A percentile compares a stretch with the other conserved stretches of the same genome.
Conservation (phyloP, 805 yeast genomes). For the Grigorovia humatica region DNA sequence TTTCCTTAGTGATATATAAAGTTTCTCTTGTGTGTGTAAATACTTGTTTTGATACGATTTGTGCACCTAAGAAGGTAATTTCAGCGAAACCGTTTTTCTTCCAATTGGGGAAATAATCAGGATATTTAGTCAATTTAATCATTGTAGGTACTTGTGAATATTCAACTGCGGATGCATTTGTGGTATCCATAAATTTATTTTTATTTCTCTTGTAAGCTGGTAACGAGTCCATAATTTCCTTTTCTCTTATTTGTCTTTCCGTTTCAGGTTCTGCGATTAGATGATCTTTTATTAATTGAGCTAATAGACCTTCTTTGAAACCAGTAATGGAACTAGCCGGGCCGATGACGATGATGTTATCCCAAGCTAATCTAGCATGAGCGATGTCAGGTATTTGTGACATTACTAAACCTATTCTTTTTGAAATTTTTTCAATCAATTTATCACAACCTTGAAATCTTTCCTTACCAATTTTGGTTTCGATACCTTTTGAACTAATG, state of each 20-base stretch:
- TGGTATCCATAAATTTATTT: slow-evolving; percentile 16
- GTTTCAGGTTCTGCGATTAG: slow-evolving; percentile 31
- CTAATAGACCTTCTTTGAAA: slow-evolving; percentile 57
- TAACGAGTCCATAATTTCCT: slow-evolving; percentile 23
- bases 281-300: slow-evolving; percentile 46
- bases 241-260: slow-evolving; percentile 21
- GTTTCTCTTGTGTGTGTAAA: slow-evolving; percentile 58
- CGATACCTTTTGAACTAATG: slow-evolving; percentile 45
- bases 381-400: slow-evolving; percentile 53
- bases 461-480: slow-evolving; percentile 73
- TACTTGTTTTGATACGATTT: slow-evolving; percentile 77
- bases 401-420: slow-evolving; percentile 43
- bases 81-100: slow-evolving; percentile 70
- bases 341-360: slow-evolving; percentile 71
- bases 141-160: slow-evolving; percentile 71
- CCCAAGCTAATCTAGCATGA: slow-evolving; percentile 75
- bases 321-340: slow-evolving; percentile 70
- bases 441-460: slow-evolving; percentile 71
- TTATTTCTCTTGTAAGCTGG: slow-evolving; percentile 23
- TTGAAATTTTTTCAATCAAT: slow-evolving; percentile 46
- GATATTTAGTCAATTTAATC: slow-evolving; percentile 56
- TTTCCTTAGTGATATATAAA: slow-evolving; percentile 55
- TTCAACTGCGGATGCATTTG: slow-evolving; percentile 21
- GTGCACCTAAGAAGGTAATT: slow-evolving; percentile 73
- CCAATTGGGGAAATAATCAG: slow-evolving; percentile 95